These are phyloP conservation scores for Stephania japonica DNA, from an alignment of 164 flowering plant species.

Conservation along the genomic window DNA sequence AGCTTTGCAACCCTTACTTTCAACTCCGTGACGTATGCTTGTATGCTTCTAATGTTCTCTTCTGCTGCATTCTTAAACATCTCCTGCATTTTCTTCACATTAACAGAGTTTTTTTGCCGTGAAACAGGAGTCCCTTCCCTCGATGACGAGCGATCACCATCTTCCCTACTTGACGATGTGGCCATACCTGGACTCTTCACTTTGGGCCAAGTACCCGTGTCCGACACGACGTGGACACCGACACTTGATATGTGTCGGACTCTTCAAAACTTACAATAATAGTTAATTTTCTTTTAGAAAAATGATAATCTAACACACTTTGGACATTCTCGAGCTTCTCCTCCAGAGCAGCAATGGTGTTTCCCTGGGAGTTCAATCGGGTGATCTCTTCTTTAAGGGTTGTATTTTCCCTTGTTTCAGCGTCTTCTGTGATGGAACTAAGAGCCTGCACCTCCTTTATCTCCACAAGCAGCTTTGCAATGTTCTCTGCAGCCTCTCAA, in stretches of 20 bases:
- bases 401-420: slow-evolving; percentile 19
- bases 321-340: slow-evolving; percentile 74
- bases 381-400: slow-evolving; percentile 67
- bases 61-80: slow-evolving; percentile 87
- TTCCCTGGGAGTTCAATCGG: slow-evolving; percentile 53
- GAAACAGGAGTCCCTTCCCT: slow-evolving; percentile 45
- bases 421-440: slow-evolving; percentile 20
- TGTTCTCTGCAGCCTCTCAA: slow-evolving; percentile 51
- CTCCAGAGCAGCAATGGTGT: slow-evolving; percentile 53
- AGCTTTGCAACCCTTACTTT: slow-evolving; percentile 84
- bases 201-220: no score
- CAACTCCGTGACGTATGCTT: slow-evolving; percentile 70
- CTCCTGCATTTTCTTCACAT: slow-evolving; percentile 70
- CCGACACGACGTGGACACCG: no score
- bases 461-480: slow-evolving; percentile 65
- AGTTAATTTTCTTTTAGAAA: no score
- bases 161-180: slow-evolving; percentile 29
- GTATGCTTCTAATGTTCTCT: slow-evolving; percentile 70
- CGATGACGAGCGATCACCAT: slow-evolving; percentile 25
- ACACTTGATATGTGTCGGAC: no score
- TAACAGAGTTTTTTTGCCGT: slow-evolving; percentile 41
- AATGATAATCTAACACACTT: no score
- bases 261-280: no score
- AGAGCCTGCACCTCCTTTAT: slow-evolving; percentile 51
- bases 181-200: no score